Evolutionary conservation across 169 alveolate species (phyloP).

Genomic region (Plasmodium coatneyi): DNA sequence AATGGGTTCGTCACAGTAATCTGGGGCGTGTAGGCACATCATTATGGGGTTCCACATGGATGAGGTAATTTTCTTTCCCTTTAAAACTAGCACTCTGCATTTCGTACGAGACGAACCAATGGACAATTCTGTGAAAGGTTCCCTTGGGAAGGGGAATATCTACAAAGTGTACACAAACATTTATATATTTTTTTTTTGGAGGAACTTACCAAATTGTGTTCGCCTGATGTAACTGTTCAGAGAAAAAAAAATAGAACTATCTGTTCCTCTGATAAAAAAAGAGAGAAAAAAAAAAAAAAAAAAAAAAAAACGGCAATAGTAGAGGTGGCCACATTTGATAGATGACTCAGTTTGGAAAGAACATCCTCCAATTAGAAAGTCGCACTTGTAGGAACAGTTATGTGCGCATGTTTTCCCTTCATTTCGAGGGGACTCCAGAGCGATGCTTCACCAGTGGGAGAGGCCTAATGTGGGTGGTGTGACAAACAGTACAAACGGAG

Average conservation of each 20-base stretch:
- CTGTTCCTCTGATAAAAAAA: background rate
- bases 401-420: background rate
- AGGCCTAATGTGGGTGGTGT: background rate
- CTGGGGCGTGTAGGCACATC: background rate
- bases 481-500: background rate
- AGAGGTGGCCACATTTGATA: background rate
- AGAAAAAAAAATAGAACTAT: background rate
- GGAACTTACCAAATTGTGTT: background rate
- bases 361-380: background rate
- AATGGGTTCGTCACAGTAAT: background rate
- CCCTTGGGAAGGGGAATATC: background rate
- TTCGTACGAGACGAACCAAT: background rate
- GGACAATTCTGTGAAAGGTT: background rate
- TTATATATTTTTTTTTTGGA: background rate
- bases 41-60: background rate
- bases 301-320: background rate
- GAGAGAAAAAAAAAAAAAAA: background rate
- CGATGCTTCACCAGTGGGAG: background rate
- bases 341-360: background rate
- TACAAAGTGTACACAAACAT: background rate
- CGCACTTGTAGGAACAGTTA: background rate
- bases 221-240: background rate
- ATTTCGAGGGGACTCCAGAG: background rate
- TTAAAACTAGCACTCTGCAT: background rate
- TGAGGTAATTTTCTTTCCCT: background rate